Evolutionary conservation across 768 basidiomycete genomes (phyloP), one percentile per base, ranked within the genome.

Genomic region (Leccinum boreale): DNA sequence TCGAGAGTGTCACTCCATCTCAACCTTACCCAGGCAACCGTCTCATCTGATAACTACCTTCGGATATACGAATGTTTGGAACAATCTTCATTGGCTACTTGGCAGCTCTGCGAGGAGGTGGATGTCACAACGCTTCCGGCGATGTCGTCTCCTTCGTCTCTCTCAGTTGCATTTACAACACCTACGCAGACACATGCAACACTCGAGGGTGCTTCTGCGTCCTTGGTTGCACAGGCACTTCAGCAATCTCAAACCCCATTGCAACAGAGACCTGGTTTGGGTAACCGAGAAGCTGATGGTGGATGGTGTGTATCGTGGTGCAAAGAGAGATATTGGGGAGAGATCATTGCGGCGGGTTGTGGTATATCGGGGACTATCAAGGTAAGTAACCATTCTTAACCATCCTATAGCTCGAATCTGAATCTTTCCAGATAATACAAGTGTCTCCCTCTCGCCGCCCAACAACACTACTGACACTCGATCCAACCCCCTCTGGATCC

Each of bases 271-370:
- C 74, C 77, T 15, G 81, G 82, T 1, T 59, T 76, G 23, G 87
- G 84, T 0, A 86, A 83, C 62, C 79, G 88, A 44, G 90, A 95
- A 71, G 92, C 92, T 3, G 87, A 93, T 55, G 93, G 93, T 4
- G 95, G 91, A 1, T 98, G 94, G 94, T 89, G 87, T 56, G 73
- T 99, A 45, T 89, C 89, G 8, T 99, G 95, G 94, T 98, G 95
- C 73, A 92, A 93, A 67, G 97, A 98, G 65, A 81, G 83, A 59
- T 97, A 94, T 73, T 97, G 94, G 94, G 96, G 96, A 2, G 91
- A 94, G 68, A 67, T 96, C 19, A 78, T 98, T 50, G 94, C 93
- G 9, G 86, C 85, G 0, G 83, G 85, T 2, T 83, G 82, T 54
- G 94, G 94, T 1, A 79, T 83, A 2, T 82, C 78, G 57, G 90